Conservation (phyloP, 768 basidiomycete species). For the Macrolepiota dolichaula region DNA sequence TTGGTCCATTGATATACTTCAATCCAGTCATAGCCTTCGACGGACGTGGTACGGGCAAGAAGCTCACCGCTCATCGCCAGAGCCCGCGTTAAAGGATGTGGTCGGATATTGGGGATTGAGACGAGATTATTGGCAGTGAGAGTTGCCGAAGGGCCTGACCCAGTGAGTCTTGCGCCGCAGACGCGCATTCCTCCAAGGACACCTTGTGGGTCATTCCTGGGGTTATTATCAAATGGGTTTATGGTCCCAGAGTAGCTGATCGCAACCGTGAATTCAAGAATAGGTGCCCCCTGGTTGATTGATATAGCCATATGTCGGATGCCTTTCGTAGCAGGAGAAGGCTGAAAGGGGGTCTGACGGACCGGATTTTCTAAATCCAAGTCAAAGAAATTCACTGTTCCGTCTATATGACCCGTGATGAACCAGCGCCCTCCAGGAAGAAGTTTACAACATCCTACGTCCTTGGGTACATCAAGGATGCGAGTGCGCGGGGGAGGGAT, state of each 20-base stretch:
- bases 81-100: neutral
- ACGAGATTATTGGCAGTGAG: neutral
- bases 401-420: neutral
- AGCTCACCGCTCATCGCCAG: neutral
- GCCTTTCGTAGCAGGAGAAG: neutral
- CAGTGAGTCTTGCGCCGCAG: neutral
- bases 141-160: neutral
- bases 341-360: neutral
- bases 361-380: neutral
- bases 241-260: no score
- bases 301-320: neutral
- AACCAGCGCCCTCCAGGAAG: neutral
- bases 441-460: neutral
- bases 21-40: neutral
- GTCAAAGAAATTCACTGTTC: neutral
- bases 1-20: no score
- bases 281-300: no score
- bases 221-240: no score
- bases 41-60: neutral
- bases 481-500: neutral
- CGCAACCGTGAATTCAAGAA: no score
- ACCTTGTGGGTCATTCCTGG: no score
- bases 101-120: neutral
- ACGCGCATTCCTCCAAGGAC: neutral
- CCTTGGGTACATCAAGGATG: neutral